These are phyloP conservation scores for Dunaliella sp. DNA, from an alignment of 139 green algal species.

Conservation along the genomic window DNA sequence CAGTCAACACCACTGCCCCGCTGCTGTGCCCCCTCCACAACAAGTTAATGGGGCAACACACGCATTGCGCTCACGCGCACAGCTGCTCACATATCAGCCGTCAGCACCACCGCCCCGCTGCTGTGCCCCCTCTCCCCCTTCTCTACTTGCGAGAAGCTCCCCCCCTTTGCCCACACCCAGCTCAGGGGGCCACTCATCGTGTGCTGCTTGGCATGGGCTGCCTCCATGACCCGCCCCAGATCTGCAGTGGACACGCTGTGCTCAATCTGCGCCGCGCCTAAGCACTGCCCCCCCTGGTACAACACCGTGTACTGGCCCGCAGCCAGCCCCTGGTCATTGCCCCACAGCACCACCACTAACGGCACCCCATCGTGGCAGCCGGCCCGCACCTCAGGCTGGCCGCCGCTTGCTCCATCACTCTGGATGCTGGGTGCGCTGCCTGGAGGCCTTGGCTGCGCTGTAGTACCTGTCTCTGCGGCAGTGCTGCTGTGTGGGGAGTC, in stretches of 20 bases:
- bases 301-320: slow-evolving; percentile 95
- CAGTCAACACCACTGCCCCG: no score
- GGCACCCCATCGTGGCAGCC: slow-evolving; percentile 1
- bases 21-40: no score
- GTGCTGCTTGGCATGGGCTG: neutral
- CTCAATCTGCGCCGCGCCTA: slow-evolving; percentile 64
- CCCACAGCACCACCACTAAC: slow-evolving; percentile 55
- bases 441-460: no score
- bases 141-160: neutral
- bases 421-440: no score
- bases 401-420: no score
- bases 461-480: no score
- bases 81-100: neutral
- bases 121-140: neutral
- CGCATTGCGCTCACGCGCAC: no score
- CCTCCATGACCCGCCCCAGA: neutral
- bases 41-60: no score
- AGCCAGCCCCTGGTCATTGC: slow-evolving; percentile 90
- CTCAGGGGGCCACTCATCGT: neutral
- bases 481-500: no score
- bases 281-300: slow-evolving; percentile 77
- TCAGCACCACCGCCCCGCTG: neutral
- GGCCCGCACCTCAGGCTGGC: no score
- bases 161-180: neutral
- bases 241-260: neutral